Conservation (phyloP, 805 yeast species). For the Saccharomycopsis synnaedendra region DNA sequence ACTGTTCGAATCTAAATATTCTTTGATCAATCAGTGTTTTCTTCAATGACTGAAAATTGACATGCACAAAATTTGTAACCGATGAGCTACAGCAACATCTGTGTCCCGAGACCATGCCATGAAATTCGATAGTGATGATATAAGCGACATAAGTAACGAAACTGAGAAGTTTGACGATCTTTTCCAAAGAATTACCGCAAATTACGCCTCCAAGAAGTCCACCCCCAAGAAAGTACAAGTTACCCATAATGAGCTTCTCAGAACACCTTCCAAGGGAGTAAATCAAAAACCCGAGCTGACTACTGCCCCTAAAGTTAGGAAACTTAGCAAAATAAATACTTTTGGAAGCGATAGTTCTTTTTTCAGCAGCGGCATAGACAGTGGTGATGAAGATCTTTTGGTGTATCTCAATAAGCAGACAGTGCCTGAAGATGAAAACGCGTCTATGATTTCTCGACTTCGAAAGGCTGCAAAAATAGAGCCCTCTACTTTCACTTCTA, state of each 20-base stretch:
- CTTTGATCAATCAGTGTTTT: too few relatives aligned
- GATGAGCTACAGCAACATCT: too few relatives aligned
- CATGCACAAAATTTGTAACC: too few relatives aligned
- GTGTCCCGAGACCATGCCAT: too few relatives aligned
- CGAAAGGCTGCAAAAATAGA: too few relatives aligned
- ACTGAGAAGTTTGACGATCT: constrained; percentile 13
- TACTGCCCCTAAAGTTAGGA: neutral
- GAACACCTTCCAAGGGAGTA: neutral
- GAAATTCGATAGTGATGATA: constrained; percentile 10
- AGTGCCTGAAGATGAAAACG: too few relatives aligned
- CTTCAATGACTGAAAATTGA: too few relatives aligned
- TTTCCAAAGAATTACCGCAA: neutral
- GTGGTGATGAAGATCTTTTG: neutral
- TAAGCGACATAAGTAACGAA: constrained; percentile 15
- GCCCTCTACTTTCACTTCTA: too few relatives aligned
- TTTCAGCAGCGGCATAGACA: neutral
- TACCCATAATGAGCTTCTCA: neutral
- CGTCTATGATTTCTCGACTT: too few relatives aligned
- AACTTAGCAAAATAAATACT: neutral
- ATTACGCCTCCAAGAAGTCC: neutral
- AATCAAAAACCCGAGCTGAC: neutral
- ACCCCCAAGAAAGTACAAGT: neutral
- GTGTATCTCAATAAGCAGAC: neutral
- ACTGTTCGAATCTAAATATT: too few relatives aligned
- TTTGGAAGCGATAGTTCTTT: neutral